Percentiles rank a stretch among this genome's conserved stretches.
These are phyloP conservation scores for Spongospora subterranea DNA, from an alignment of 208 protist genomes.

Conservation along the genomic window DNA sequence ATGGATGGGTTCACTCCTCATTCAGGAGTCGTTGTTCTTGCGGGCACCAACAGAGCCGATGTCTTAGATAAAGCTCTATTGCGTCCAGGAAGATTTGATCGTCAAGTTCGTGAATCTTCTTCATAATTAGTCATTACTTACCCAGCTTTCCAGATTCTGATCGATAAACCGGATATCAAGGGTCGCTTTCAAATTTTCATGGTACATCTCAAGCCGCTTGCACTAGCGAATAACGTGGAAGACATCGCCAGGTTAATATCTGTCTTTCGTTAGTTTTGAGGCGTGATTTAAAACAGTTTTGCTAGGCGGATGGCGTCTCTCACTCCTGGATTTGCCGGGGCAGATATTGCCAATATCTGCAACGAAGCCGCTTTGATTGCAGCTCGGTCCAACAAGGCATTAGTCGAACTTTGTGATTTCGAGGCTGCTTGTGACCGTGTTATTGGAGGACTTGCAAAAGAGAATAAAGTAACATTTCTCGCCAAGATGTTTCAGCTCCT, in stretches of 20 bases:
- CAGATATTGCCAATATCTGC: slow-evolving; percentile 95
- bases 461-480: slow-evolving; percentile 79
- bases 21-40: slow-evolving; percentile 93
- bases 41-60: slow-evolving; percentile 94
- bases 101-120: slow-evolving; percentile 68
- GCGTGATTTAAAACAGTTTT: neutral
- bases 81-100: slow-evolving; percentile 94
- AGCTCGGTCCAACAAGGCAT: slow-evolving; percentile 79
- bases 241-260: slow-evolving; percentile 61
- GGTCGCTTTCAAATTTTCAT: slow-evolving; percentile 89
- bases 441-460: slow-evolving; percentile 92
- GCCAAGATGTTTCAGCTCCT: neutral
- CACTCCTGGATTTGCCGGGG: slow-evolving; percentile 92
- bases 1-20: slow-evolving; percentile 94
- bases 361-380: slow-evolving; percentile 95
- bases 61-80: slow-evolving; percentile 94
- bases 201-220: slow-evolving; percentile 83
- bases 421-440: slow-evolving; percentile 91
- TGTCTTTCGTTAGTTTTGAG: neutral
- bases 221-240: slow-evolving; percentile 65
- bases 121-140: slow-evolving; percentile 80
- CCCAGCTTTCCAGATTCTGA: slow-evolving; percentile 42
- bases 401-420: slow-evolving; percentile 84
- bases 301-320: slow-evolving; percentile 17
- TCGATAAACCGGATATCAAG: slow-evolving; percentile 91